Evolutionary conservation across 257 asterid genomes (phyloP).

Genomic region (Przewalskia tangutica): DNA sequence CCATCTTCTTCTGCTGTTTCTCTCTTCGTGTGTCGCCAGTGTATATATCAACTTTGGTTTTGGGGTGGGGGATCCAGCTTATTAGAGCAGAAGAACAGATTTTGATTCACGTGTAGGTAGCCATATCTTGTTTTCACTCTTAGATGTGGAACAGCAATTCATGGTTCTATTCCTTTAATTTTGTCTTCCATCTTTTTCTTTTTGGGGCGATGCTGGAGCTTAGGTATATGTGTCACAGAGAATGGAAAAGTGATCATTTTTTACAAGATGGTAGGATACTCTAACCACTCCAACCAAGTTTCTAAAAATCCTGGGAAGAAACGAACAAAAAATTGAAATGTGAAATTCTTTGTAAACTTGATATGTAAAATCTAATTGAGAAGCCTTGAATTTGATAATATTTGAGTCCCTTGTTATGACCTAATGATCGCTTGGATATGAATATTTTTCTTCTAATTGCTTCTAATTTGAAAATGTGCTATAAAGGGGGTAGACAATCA

Average conservation of each 20-base stretch:
- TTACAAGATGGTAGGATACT: not conserved
- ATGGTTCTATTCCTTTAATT: not conserved
- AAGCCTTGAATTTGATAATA: not conserved
- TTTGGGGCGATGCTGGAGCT: not conserved
- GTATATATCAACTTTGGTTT: constrained; percentile 3
- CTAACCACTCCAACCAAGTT: not conserved
- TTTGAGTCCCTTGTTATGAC: not conserved
- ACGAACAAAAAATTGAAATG: not conserved
- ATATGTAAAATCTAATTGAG: not conserved
- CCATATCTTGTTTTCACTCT: not conserved
- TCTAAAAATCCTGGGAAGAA: not conserved
- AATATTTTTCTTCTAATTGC: not conserved
- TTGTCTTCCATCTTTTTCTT: not conserved
- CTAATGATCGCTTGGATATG: not conserved
- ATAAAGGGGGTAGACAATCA: not conserved
- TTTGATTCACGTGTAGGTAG: not conserved
- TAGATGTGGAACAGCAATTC: not conserved
- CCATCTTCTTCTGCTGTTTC: not conserved
- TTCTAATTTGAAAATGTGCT: not conserved
- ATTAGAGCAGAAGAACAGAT: not conserved
- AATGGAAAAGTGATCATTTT: not conserved
- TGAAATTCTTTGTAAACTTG: not conserved
- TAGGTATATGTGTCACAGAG: not conserved
- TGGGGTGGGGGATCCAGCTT: not conserved
- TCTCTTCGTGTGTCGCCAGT: not conserved